These are phyloP conservation scores for Amaranthus tricolor DNA, from an alignment of 179 eudicot genomes.

Conservation along the genomic window DNA sequence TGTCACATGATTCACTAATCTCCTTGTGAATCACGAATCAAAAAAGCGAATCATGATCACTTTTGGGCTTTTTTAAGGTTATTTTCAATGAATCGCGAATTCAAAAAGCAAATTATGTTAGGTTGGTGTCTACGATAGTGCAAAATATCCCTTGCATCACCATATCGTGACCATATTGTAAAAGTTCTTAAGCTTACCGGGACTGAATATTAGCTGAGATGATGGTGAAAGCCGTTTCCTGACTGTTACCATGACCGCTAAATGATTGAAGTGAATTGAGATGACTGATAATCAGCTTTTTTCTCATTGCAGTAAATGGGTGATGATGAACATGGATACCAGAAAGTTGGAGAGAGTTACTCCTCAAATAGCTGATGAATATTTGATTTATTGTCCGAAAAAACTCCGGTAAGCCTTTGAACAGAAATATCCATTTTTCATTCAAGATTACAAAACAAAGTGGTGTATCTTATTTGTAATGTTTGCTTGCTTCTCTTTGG, in stretches of 20 bases:
- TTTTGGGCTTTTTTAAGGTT: too few species aligned
- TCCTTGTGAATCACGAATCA: too few species aligned
- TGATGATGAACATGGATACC: slow-evolving; percentile 97
- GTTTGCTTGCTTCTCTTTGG: slow-evolving; percentile 1
- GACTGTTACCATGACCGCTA: too few species aligned
- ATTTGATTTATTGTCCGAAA: slow-evolving; percentile 61
- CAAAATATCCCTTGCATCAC: too few species aligned
- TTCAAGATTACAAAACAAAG: background rate
- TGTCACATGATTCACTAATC: background rate
- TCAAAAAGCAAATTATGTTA: too few species aligned
- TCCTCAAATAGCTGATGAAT: slow-evolving; percentile 81
- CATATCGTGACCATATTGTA: too few species aligned
- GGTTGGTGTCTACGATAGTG: too few species aligned
- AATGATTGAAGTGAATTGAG: background rate
- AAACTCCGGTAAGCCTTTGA: slow-evolving; percentile 50
- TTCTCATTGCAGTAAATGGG: slow-evolving; percentile 81
- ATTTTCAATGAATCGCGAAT: too few species aligned
- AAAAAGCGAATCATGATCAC: too few species aligned
- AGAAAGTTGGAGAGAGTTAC: slow-evolving; percentile 80
- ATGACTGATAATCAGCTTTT: slow-evolving; percentile 16
- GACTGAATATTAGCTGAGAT: too few species aligned
- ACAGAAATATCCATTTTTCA: background rate
- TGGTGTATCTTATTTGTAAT: background rate
- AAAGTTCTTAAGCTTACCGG: too few species aligned
- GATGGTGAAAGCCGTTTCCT: too few species aligned